phyloP scores from a whole-genome alignment of 2,329 filamentous ascomycete genomes.

The Zarea fungicola region DNA sequence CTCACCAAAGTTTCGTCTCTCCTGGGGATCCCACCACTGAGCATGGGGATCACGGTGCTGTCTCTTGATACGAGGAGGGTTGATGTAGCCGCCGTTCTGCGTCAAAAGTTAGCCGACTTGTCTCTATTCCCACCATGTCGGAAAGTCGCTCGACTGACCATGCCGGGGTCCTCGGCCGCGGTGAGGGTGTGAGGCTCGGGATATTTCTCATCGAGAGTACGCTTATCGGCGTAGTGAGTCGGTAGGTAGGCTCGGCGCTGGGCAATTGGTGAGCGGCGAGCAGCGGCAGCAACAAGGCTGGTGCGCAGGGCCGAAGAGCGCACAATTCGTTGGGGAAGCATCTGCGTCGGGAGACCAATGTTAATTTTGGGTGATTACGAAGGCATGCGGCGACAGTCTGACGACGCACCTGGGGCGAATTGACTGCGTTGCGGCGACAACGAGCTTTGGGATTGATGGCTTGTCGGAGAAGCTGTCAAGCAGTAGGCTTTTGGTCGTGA shows the following conservation, averaged over 20 bases:
- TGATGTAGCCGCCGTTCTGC: constrained; percentile 80
- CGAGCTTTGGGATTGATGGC: constrained; percentile 30
- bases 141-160: constrained; percentile 43
- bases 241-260: constrained; percentile 56
- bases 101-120: constrained; percentile 9
- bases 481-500: constrained; percentile 10
- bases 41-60: constrained; percentile 88
- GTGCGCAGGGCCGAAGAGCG: constrained; percentile 43
- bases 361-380: constrained; percentile 14
- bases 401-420: constrained; percentile 28
- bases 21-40: constrained; percentile 97
- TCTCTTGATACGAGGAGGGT: constrained; percentile 75
- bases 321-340: constrained; percentile 56
- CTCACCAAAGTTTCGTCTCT: constrained; percentile 94
- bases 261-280: constrained; percentile 45
- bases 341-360: constrained; percentile 34
- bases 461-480: constrained; percentile 25
- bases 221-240: constrained; percentile 40
- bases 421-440: constrained; percentile 27
- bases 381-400: neutral
- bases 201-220: constrained; percentile 47
- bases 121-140: neutral
- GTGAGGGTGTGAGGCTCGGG: constrained; percentile 42
- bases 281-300: constrained; percentile 38
- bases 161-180: constrained; percentile 60